A percentile compares a stretch with the other conserved stretches of the same genome.
phyloP scores from a whole-genome alignment of 495 filamentous ascomycete species.

The Daldinia caldariorum region DNA sequence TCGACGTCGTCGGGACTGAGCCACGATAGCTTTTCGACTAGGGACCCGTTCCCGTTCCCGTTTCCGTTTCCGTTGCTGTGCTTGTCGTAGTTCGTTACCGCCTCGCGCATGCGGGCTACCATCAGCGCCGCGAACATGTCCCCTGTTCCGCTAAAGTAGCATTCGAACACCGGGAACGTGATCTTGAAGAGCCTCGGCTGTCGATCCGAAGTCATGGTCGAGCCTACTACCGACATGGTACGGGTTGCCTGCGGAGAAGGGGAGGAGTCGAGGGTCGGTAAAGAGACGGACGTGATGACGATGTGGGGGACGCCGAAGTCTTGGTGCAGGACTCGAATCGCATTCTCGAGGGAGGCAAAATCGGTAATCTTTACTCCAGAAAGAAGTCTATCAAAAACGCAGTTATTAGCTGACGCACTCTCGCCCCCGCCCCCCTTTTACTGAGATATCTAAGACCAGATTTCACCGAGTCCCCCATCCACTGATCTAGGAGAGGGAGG shows the following conservation, averaged over 20 bases:
- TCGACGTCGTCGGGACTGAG: constrained; percentile 72
- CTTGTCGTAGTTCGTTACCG: constrained; percentile 54
- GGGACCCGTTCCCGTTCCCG: constrained; percentile 47
- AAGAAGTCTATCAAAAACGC: constrained; percentile 66
- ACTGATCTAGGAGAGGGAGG: background rate
- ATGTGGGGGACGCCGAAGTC: constrained; percentile 85
- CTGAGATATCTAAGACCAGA: background rate
- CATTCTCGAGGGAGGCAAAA: constrained; percentile 72
- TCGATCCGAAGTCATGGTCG: constrained; percentile 70
- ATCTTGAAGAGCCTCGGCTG: constrained; percentile 82
- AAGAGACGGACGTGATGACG: constrained; percentile 84
- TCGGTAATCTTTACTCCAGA: constrained; percentile 84
- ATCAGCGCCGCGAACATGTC: constrained; percentile 98
- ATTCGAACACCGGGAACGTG: constrained; percentile 84
- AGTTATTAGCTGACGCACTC: constrained; percentile 8
- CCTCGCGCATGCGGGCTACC: constrained; percentile 88
- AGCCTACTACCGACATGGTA: constrained; percentile 80
- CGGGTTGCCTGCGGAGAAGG: constrained; percentile 48
- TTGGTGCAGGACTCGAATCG: constrained; percentile 79
- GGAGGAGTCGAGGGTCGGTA: constrained; percentile 47
- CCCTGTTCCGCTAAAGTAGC: constrained; percentile 94
- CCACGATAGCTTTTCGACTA: constrained; percentile 69
- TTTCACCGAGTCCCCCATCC: background rate
- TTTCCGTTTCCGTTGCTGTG: constrained; percentile 17
- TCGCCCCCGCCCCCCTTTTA: background rate